Percentiles rank a stretch among this genome's conserved stretches.
Conservation (phyloP, 108 stramenopile genomes). For the Nitzschia sp. region DNA sequence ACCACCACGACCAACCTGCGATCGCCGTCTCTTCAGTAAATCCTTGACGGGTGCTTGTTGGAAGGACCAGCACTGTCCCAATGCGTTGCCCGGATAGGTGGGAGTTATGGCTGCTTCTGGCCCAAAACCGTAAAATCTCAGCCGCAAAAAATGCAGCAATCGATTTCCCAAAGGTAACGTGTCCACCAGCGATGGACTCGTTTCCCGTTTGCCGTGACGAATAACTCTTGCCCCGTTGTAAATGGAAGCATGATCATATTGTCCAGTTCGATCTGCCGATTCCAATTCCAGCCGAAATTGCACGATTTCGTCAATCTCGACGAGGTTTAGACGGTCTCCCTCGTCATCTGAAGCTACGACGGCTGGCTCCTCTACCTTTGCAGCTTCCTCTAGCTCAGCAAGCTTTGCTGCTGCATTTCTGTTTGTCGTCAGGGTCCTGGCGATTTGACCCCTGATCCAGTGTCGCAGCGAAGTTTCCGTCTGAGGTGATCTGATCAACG, state of each 20-base stretch:
- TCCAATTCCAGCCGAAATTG: slow-evolving; percentile 58
- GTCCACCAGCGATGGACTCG: slow-evolving; percentile 69
- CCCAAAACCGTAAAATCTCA: slow-evolving; percentile 81
- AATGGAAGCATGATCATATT: slow-evolving; percentile 66
- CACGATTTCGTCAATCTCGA: slow-evolving; percentile 28
- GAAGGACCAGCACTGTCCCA: slow-evolving; percentile 89
- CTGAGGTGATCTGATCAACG: slow-evolving; percentile 14
- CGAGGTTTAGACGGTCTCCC: not conserved
- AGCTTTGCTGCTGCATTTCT: not conserved
- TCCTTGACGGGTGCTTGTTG: slow-evolving; percentile 28
- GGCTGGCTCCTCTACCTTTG: not conserved
- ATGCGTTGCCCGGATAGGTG: slow-evolving; percentile 54
- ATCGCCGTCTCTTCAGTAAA: slow-evolving; percentile 25
- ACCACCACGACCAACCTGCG: not conserved
- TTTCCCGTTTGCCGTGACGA: slow-evolving; percentile 53
- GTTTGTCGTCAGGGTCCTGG: slow-evolving; percentile 22
- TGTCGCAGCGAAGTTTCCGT: slow-evolving; percentile 32
- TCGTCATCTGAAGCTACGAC: not conserved
- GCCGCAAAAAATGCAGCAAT: slow-evolving; percentile 43
- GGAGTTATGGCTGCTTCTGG: slow-evolving; percentile 77
- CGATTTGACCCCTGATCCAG: slow-evolving; percentile 40
- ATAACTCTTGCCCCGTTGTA: slow-evolving; percentile 64
- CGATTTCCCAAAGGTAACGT: slow-evolving; percentile 69
- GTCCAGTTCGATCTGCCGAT: slow-evolving; percentile 69
- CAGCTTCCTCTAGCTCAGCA: not conserved